phyloP scores from a whole-genome alignment of 441 rosid species.

The Corymbia calophylla region DNA sequence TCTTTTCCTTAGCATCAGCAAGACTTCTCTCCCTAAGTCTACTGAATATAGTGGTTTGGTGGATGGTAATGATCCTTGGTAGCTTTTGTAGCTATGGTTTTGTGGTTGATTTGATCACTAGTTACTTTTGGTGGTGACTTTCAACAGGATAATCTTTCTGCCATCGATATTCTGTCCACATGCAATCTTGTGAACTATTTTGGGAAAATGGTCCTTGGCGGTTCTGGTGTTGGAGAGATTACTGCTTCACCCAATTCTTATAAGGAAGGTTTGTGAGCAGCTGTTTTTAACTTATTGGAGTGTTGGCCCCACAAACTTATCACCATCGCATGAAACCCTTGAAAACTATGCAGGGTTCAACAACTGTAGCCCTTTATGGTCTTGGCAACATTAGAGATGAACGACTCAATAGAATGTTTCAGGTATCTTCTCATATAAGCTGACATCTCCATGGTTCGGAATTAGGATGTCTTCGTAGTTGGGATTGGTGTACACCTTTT shows the following conservation, averaged over 20 bases:
- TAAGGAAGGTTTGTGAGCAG: constrained; percentile 58
- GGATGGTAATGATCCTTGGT: background rate
- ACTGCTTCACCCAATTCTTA: constrained; percentile 82
- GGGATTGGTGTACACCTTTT: background rate
- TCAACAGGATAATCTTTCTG: constrained; percentile 95
- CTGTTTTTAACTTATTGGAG: background rate
- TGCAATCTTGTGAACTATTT: constrained; percentile 97
- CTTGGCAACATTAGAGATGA: constrained; percentile 98
- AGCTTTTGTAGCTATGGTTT: background rate
- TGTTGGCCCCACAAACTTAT: background rate
- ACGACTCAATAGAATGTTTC: constrained; percentile 98
- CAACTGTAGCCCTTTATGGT: constrained; percentile 94
- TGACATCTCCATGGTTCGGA: background rate
- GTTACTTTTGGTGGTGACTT: constrained; percentile 14
- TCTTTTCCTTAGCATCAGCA: background rate
- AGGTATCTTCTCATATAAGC: constrained; percentile 34
- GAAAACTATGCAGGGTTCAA: constrained; percentile 58
- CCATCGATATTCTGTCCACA: constrained; percentile 89
- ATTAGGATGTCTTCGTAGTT: background rate
- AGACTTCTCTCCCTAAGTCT: background rate
- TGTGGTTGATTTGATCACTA: background rate
- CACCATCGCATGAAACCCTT: background rate
- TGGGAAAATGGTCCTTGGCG: constrained; percentile 98
- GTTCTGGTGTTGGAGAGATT: constrained; percentile 99
- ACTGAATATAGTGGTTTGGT: background rate